A percentile compares a stretch with the other conserved stretches of the same genome.
These are phyloP conservation scores for Colletotrichum tamarilloi DNA, from an alignment of 2,329 filamentous ascomycete genomes.

Conservation along the genomic window DNA sequence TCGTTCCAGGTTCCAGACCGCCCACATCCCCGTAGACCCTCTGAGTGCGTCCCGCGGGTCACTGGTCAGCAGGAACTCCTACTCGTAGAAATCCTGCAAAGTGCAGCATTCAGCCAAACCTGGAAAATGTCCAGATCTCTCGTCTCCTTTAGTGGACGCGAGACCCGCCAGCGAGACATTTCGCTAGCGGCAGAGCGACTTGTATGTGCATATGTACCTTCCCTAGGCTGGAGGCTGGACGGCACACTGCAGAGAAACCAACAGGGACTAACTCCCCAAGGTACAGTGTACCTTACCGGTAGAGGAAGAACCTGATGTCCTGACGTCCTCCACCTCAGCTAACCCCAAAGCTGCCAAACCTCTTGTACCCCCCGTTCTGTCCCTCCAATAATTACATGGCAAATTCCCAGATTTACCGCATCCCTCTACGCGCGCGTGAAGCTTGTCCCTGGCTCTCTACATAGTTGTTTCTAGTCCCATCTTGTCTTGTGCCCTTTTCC, in stretches of 20 bases:
- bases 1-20: slow-evolving; percentile 31
- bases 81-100: background rate
- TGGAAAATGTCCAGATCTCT: background rate
- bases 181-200: slow-evolving; percentile 3
- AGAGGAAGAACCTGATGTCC: too few relatives aligned
- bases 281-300: too few relatives aligned
- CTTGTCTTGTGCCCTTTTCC: slow-evolving; percentile 26
- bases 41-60: background rate
- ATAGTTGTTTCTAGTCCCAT: too few relatives aligned
- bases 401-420: slow-evolving; percentile 21
- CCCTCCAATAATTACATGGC: slow-evolving; percentile 15
- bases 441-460: slow-evolving; percentile 25
- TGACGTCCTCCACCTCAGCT: background rate
- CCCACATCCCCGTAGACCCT: slow-evolving; percentile 24
- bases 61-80: background rate
- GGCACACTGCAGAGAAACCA: slow-evolving; percentile 7
- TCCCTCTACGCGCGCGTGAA: slow-evolving; percentile 12
- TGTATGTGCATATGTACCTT: background rate
- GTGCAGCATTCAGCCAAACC: background rate
- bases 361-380: background rate
- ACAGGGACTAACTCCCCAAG: background rate
- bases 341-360: background rate
- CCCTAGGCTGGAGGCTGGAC: background rate
- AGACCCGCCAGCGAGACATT: slow-evolving; percentile 25
- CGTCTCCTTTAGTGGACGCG: slow-evolving; percentile 9